These are phyloP conservation scores for Lindgomyces ingoldianus DNA, from an alignment of 495 filamentous ascomycete genomes.

Conservation along the genomic window DNA sequence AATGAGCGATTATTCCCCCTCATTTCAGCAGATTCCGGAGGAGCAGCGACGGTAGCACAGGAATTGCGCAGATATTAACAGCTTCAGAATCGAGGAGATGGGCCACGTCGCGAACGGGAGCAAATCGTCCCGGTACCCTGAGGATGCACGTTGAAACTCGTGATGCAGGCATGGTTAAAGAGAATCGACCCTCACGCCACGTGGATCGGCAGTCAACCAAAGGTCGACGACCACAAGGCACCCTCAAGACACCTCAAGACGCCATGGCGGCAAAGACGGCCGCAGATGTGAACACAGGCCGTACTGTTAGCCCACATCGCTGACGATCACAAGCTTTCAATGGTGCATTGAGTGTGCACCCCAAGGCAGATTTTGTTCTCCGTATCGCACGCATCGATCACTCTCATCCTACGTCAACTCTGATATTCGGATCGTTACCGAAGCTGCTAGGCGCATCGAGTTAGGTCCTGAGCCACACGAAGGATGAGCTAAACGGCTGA, in stretches of 20 bases:
- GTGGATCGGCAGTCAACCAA: background rate
- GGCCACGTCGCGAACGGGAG: background rate
- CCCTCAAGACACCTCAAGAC: background rate
- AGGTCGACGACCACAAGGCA: background rate
- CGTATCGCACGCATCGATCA: background rate
- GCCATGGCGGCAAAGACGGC: background rate
- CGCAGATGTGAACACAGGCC: background rate
- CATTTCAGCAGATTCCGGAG: background rate
- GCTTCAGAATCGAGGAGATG: background rate
- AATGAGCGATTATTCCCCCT: constrained; percentile 4
- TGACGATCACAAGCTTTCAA: background rate
- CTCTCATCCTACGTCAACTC: background rate
- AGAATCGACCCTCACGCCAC: constrained; percentile 1
- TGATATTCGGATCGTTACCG: background rate
- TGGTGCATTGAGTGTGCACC: background rate
- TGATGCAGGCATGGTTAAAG: background rate
- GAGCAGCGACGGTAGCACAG: background rate
- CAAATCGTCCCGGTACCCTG: background rate
- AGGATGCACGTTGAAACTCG: background rate
- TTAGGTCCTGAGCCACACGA: background rate
- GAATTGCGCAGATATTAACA: background rate
- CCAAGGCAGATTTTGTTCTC: constrained; percentile 1
- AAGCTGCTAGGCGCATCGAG: background rate
- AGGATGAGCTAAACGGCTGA: background rate
- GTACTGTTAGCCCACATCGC: background rate